These are phyloP conservation scores for Phylloporus scabripes DNA, from an alignment of 768 basidiomycete species.

Conservation along the genomic window DNA sequence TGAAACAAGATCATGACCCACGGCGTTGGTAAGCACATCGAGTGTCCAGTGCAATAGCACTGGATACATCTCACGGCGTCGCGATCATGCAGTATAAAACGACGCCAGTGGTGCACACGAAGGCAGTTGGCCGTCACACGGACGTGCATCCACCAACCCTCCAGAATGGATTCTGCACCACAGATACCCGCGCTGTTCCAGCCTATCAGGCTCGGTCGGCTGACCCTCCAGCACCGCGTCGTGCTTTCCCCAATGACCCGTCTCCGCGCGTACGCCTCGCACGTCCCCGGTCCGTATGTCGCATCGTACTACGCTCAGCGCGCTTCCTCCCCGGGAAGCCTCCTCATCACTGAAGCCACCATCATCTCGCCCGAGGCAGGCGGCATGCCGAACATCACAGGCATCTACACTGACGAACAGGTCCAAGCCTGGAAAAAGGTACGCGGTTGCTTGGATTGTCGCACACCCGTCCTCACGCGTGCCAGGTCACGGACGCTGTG, in stretches of 20 bases:
- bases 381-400: constrained; percentile 36
- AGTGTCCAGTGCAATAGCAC: too few relatives aligned
- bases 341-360: constrained; percentile 51
- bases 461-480: constrained; percentile 9
- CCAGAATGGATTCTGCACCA: too few relatives aligned
- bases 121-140: too few relatives aligned
- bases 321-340: constrained; percentile 38
- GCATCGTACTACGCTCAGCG: constrained; percentile 47
- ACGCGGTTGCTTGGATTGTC: neutral
- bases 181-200: too few relatives aligned
- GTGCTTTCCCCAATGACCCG: constrained; percentile 54
- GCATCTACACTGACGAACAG: neutral
- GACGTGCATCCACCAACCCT: too few relatives aligned
- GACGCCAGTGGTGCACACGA: too few relatives aligned
- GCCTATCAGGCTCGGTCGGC: constrained; percentile 29
- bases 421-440: constrained; percentile 41
- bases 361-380: constrained; percentile 45
- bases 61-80: too few relatives aligned
- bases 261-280: constrained; percentile 31
- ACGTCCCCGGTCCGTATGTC: constrained; percentile 34
- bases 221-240: constrained; percentile 44
- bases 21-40: too few relatives aligned
- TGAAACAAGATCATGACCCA: too few relatives aligned
- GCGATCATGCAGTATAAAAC: too few relatives aligned
- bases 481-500: constrained; percentile 47